Conservation (phyloP, 2,329 filamentous ascomycete species). For the Colletotrichum chlorophyti region DNA sequence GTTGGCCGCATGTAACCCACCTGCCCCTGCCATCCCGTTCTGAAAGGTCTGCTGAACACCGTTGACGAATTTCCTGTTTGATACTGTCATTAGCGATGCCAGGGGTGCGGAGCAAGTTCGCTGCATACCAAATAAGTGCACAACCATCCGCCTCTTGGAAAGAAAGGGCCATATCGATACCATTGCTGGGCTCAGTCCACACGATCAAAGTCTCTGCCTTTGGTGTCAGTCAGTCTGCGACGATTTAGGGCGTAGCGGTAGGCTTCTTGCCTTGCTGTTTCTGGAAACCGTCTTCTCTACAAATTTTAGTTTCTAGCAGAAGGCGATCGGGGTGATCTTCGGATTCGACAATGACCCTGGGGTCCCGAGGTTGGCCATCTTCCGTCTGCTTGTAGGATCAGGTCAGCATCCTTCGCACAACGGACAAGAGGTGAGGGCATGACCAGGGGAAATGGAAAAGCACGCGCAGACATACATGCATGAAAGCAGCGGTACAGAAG, state of each 20-base stretch:
- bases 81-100: neutral
- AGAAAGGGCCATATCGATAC: slow-evolving; percentile 95
- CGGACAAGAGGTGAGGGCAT: slow-evolving; percentile 7
- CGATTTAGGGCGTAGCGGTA: slow-evolving; percentile 34
- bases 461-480: slow-evolving; percentile 64
- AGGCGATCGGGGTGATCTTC: slow-evolving; percentile 88
- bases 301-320: slow-evolving; percentile 87
- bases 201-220: slow-evolving; percentile 90
- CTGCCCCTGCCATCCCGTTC: slow-evolving; percentile 64
- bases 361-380: slow-evolving; percentile 74
- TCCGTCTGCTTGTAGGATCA: slow-evolving; percentile 51
- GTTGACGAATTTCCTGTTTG: slow-evolving; percentile 84
- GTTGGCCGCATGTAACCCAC: slow-evolving; percentile 48
- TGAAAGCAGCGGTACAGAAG: slow-evolving; percentile 83
- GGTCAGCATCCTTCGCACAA: slow-evolving; percentile 19
- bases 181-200: slow-evolving; percentile 87
- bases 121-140: slow-evolving; percentile 81
- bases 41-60: slow-evolving; percentile 79
- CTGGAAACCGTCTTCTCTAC: slow-evolving; percentile 94
- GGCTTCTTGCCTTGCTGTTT: slow-evolving; percentile 85
- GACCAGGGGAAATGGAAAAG: slow-evolving; percentile 5
- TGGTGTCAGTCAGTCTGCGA: slow-evolving; percentile 36
- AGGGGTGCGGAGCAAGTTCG: slow-evolving; percentile 17
- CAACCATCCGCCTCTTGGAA: slow-evolving; percentile 98
- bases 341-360: slow-evolving; percentile 88